A percentile compares a stretch with the other conserved stretches of the same genome.
phyloP scores from a whole-genome alignment of 805 yeast species.

The Ogataea trehalophila region DNA sequence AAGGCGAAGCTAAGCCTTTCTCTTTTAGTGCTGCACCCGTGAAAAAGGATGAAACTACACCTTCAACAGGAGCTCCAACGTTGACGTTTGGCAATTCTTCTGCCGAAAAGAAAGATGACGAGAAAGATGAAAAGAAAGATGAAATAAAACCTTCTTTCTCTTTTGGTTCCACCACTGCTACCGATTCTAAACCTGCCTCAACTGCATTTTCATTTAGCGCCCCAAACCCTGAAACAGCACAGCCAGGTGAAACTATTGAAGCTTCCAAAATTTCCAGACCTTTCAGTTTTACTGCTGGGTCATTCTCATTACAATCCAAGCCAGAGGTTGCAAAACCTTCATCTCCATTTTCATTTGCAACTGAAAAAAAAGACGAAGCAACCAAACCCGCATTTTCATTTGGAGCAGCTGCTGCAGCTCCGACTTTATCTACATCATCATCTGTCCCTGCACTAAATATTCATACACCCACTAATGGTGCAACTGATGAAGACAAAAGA shows the following conservation, averaged over 20 bases:
- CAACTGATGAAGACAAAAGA: background rate
- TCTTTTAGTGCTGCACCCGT: background rate
- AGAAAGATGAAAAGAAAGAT: slow-evolving; percentile 1
- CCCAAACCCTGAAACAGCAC: background rate
- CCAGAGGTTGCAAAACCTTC: background rate
- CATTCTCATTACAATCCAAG: slow-evolving; percentile 6
- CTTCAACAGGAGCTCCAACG: slow-evolving; percentile 5
- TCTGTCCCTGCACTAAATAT: background rate
- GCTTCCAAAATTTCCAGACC: slow-evolving; percentile 8
- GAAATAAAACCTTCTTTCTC: slow-evolving; percentile 10
- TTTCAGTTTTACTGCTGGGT: slow-evolving; percentile 1
- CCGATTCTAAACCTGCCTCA: slow-evolving; percentile 2
- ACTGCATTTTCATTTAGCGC: slow-evolving; percentile 8
- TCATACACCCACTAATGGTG: background rate
- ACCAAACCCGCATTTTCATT: slow-evolving; percentile 9
- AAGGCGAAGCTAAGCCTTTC: background rate
- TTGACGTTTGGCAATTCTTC: slow-evolving; percentile 3
- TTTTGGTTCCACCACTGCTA: slow-evolving; percentile 8
- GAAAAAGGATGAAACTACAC: background rate
- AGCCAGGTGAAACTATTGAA: slow-evolving; percentile 8
- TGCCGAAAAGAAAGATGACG: slow-evolving; percentile 3
- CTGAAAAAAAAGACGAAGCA: background rate
- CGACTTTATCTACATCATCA: background rate
- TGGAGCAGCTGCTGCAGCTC: background rate
- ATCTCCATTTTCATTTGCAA: background rate